A percentile compares a stretch with the other conserved stretches of the same genome.
Conservation (phyloP, 805 yeast genomes). For the Wickerhamomyces kurtzmanii region DNA sequence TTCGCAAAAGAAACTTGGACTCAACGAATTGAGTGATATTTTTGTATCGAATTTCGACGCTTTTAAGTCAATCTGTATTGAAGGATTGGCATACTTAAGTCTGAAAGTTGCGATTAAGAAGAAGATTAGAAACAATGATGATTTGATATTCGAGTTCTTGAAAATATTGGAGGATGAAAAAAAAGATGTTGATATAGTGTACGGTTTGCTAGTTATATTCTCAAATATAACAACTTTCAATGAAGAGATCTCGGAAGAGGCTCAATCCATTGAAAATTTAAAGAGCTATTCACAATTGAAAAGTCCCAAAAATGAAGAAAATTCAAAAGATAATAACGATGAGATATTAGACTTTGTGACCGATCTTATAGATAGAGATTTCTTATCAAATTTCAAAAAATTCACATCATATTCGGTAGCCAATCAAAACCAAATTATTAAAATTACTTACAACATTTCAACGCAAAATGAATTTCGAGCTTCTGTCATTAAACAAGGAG, state of each 20-base stretch:
- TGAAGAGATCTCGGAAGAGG: conserved; percentile 12
- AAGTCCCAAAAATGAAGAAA: conserved; percentile 10
- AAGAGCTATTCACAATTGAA: conserved; percentile 21
- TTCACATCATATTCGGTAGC: conserved; percentile 11
- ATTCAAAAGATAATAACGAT: conserved; percentile 6
- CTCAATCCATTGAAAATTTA: conserved; percentile 17
- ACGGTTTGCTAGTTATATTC: conserved; percentile 22
- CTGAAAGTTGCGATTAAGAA: conserved; percentile 28
- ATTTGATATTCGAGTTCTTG: conserved; percentile 20
- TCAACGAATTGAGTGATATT: conserved; percentile 23
- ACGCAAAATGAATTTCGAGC: conserved; percentile 10
- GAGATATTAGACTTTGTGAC: conserved; percentile 8
- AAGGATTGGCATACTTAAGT: conserved; percentile 41
- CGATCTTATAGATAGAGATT: conserved; percentile 13
- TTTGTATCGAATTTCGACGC: conserved; percentile 11
- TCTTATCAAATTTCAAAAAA: conserved; percentile 7
- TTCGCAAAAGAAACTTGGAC: conserved; percentile 11
- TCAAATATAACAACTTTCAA: conserved; percentile 20
- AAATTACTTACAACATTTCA: conserved; percentile 20
- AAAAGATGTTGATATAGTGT: conserved; percentile 10
- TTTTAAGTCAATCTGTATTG: conserved; percentile 20
- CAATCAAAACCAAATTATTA: conserved; percentile 20
- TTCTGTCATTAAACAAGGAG: conserved; percentile 37
- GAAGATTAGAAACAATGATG: conserved; percentile 25
- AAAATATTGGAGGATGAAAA: conserved; percentile 12